Base-by-base conservation (phyloP, 257 asterid genomes). In the Solanum rostratum region DNA sequence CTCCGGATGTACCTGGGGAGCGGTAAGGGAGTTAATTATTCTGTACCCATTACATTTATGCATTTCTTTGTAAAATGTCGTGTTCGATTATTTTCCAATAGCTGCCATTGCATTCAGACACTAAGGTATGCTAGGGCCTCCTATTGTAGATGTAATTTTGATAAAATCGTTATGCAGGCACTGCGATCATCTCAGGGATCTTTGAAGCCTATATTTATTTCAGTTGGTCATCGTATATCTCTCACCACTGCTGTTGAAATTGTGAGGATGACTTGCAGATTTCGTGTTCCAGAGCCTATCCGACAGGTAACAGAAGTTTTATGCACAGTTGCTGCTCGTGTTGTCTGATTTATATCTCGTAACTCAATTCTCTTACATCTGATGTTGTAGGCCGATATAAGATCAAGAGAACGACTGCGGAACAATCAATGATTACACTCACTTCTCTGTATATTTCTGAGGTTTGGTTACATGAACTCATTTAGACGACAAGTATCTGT, bases 221-320 rank as follows among this genome's bases (percentile, higher is more conserved):
- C 98, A 54, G 88, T 92, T 85, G 99, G 99, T 84, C 99, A 96
- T 84, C 88, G 94, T 82, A 85, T 96, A 55, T 91, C 98, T 76
- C 97, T 96, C 80, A 84, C 86, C 76, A 94, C 88, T 49, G 95
- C 97, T 85, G 79, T 90, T 84, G 78, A 90, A 43, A 82, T 94
- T 83, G 97, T 92, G 84, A 92, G 90, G 86, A 86, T 89, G 69
- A 91, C 89, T 73, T 92, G 97, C 87, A 90, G 79, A 87, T 94
- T 88, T 85, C 95, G 98, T 79, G 91, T 96, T 85, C 97, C 99
- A 45, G 99, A 96, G 89, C 97, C 98, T 88, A 93, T 81, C 87
- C 89, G 99, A 70, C 99, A 95, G 97, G 98, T 92, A 24, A 57
- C 41, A 41, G 79, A 71, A 71, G 19, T n/a, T 43, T 1, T 12